Base-by-base conservation (phyloP, 2,329 filamentous ascomycete genomes). In the Colletotrichum aenigma region DNA sequence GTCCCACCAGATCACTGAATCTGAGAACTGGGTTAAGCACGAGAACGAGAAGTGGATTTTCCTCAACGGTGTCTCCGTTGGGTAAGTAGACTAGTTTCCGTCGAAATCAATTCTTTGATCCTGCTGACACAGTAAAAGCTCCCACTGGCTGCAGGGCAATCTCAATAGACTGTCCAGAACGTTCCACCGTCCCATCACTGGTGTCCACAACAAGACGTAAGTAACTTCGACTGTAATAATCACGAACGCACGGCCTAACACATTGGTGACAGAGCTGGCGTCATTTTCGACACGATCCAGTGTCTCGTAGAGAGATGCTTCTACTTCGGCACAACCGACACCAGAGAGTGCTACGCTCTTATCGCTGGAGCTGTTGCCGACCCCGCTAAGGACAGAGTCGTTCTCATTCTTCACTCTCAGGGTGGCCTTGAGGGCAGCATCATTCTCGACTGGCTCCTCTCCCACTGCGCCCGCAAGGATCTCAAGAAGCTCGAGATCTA, bases 271-370 rank as follows among this genome's bases (percentile, higher is more conserved):
- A 60, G 56, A 32, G 56, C 56, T n/a, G 56, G 56, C 3, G 4
- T 96, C 65, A 81, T 96, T n/a, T 95, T 96, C 78, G 95, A 97
- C 79, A 87, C 96, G 1, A 83, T 96, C 28, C 93, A 96, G 83
- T 96, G 94, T 78, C 86, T 96, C 15, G 87, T 96, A 75, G 94
- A 97, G 82, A 91, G 95, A 52, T 93, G 93, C 81, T 92, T 96
- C 78, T 88, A 88, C 72, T 96, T 95, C 80, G 92, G 93, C 2
- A 96, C 94, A 0, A 83, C 85, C 10, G 94, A 96, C 80, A 88
- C 94, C 15, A 89, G 92, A 2, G 85, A 88, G 15, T 93, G 93
- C 81, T 93, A 91, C 78, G 85, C 87, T 75, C 86, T 90, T 21
- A 84, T 96, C 76, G 93, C 94, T 80, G 85, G 90, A 28, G 89